phyloP scores from a whole-genome alignment of 139 green algal genomes.

The Coelastrella sp. region DNA sequence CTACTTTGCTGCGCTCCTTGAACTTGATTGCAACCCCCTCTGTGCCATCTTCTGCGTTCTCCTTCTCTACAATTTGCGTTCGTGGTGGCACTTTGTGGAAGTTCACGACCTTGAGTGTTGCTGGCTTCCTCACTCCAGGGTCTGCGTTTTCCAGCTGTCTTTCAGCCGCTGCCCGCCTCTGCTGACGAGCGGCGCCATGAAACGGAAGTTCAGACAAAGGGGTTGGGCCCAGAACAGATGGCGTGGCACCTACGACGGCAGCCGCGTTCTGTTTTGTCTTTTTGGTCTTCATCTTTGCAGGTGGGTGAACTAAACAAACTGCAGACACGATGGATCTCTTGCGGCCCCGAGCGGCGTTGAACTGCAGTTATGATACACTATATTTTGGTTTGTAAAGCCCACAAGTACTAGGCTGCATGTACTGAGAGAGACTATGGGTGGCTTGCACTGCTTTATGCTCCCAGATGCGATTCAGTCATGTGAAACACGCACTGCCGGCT shows the following conservation, averaged over 20 bases:
- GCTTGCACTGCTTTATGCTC: no score
- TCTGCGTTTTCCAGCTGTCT: neutral
- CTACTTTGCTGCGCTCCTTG: neutral
- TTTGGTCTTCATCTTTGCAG: conserved; percentile 4
- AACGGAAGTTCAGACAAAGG: conserved; percentile 1
- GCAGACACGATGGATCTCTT: neutral
- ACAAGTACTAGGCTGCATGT: no score
- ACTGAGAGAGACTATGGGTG: no score
- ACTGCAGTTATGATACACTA: no score
- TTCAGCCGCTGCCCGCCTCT: neutral
- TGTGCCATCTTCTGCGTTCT: neutral
- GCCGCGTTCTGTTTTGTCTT: neutral
- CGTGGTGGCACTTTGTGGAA: conserved; percentile 3
- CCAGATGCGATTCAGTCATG: no score
- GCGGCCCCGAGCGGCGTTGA: no score
- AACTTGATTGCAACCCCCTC: neutral
- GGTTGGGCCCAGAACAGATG: neutral
- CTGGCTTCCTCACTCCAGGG: neutral
- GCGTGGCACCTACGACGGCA: neutral
- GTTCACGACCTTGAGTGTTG: neutral
- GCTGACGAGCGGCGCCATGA: neutral
- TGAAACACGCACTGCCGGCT: no score
- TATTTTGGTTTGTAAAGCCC: no score
- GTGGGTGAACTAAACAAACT: neutral
- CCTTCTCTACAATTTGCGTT: neutral